These are phyloP conservation scores for Botrytis tulipae DNA, from an alignment of 2,329 filamentous ascomycete genomes.

Conservation along the genomic window DNA sequence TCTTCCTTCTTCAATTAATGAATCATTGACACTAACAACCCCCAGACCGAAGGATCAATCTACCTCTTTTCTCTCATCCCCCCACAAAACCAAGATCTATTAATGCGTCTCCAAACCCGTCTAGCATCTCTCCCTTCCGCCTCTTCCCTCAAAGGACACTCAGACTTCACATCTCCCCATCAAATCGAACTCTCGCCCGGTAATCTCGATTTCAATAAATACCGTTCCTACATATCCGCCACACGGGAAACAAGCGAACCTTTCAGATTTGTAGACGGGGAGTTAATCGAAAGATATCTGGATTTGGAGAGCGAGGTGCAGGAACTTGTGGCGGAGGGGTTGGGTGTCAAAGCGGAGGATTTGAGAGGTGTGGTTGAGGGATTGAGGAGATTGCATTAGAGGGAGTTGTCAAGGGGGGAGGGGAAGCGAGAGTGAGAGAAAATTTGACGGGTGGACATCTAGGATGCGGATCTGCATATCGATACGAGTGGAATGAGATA, in stretches of 20 bases:
- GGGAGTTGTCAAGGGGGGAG: not conserved
- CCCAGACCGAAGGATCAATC: constrained; percentile 80
- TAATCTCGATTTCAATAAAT: constrained; percentile 71
- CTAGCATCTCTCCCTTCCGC: constrained; percentile 51
- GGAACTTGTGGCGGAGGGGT: constrained; percentile 52
- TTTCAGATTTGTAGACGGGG: constrained; percentile 86
- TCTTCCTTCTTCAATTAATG: not conserved
- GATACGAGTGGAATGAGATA: not conserved
- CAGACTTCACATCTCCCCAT: not conserved
- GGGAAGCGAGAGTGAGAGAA: not conserved
- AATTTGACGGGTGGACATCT: not conserved
- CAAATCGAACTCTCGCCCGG: constrained; percentile 65
- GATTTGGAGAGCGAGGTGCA: constrained; percentile 62
- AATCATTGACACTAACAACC: not conserved
- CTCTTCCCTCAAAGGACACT: not conserved
- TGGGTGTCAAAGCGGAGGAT: constrained; percentile 60
- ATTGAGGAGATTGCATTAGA: constrained; percentile 59
- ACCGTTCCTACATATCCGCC: constrained; percentile 76
- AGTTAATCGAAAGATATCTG: constrained; percentile 83
- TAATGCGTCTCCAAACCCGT: constrained; percentile 75
- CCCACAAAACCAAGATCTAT: constrained; percentile 68
- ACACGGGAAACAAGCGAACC: constrained; percentile 72
- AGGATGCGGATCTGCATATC: not conserved
- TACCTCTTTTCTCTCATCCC: constrained; percentile 85
- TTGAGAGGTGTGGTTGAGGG: constrained; percentile 62